These are phyloP conservation scores for Didymella pinodella DNA, from an alignment of 2,329 filamentous ascomycete genomes.

Conservation along the genomic window DNA sequence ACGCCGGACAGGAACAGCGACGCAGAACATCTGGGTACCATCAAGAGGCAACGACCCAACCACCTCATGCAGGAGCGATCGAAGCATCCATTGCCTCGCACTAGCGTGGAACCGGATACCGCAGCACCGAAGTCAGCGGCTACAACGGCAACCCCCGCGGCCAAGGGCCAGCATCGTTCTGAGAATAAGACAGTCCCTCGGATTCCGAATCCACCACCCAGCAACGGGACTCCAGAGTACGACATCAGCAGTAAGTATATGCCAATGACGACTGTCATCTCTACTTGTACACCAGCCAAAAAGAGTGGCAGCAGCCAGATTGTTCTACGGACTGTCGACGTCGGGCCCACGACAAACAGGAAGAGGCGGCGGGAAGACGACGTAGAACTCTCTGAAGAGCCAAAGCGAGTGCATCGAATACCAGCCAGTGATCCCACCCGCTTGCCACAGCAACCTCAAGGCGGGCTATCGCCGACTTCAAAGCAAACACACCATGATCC, in stretches of 20 bases:
- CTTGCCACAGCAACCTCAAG: neutral
- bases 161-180: neutral
- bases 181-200: neutral
- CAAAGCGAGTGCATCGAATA: neutral
- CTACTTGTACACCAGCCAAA: neutral
- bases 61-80: too few relatives aligned
- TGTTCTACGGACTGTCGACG: rapidly evolving
- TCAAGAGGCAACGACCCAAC: neutral
- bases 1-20: neutral
- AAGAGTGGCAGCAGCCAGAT: neutral
- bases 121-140: neutral
- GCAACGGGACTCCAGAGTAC: neutral
- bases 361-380: constrained; percentile 1
- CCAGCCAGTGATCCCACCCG: neutral
- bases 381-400: too few relatives aligned
- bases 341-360: neutral
- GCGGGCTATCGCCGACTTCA: too few relatives aligned
- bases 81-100: neutral
- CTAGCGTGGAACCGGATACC: neutral
- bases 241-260: neutral
- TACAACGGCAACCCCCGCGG: neutral
- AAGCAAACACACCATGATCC: neutral
- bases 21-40: neutral
- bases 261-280: too few relatives aligned
- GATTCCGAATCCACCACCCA: neutral